A percentile compares a stretch with the other conserved stretches of the same genome.
Evolutionary conservation across 495 filamentous ascomycete genomes (phyloP).

Genomic region (Hypoxylon perforatum): DNA sequence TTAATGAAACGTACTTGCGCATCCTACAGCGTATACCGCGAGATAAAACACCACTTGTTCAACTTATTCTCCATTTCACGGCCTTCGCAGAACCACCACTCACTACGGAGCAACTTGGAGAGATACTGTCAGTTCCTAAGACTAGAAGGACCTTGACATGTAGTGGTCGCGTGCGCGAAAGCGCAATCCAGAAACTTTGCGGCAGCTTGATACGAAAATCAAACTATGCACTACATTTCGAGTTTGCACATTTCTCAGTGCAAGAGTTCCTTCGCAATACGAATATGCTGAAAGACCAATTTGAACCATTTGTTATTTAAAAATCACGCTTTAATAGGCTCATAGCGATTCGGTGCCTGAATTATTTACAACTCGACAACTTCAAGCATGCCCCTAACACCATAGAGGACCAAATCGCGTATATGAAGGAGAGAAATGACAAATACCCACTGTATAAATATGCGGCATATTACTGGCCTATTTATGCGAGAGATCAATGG

Average conservation of each 20-base stretch:
- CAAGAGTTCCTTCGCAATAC: constrained; percentile 44
- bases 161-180: constrained; percentile 32
- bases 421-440: neutral
- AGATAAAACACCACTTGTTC: constrained; percentile 34
- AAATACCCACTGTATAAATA: neutral
- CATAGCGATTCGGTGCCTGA: constrained; percentile 7
- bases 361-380: constrained; percentile 16
- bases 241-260: constrained; percentile 52
- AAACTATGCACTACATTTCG: constrained; percentile 19
- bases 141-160: constrained; percentile 17
- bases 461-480: neutral
- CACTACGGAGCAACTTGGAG: constrained; percentile 27
- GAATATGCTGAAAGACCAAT: neutral
- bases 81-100: constrained; percentile 14
- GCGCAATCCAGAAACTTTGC: constrained; percentile 43
- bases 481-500: neutral
- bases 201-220: constrained; percentile 49
- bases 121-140: constrained; percentile 37
- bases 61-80: constrained; percentile 41
- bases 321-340: constrained; percentile 2
- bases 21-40: constrained; percentile 45
- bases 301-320: constrained; percentile 7
- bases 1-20: constrained; percentile 49
- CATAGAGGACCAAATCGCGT: neutral
- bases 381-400: neutral